Evolutionary conservation across 108 stramenopile species (phyloP).

Genomic region (Fragilariopsis cylindrus): DNA sequence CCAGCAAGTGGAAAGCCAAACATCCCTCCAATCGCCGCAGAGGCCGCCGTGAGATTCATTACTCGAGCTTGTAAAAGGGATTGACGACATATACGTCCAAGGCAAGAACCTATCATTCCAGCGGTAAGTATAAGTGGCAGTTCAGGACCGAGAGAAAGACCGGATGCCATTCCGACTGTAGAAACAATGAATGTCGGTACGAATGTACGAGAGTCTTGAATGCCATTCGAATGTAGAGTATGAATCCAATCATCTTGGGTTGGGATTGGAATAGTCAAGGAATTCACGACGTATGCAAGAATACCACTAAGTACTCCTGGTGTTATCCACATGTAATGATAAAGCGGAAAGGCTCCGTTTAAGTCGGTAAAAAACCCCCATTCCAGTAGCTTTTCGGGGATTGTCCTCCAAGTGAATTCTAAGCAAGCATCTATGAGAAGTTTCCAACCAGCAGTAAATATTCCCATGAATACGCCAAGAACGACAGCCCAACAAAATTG

Average conservation of each 20-base stretch:
- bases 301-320: conserved; percentile 46
- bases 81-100: conserved; percentile 49
- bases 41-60: conserved; percentile 53
- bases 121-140: conserved; percentile 58
- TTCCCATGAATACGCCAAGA: conserved; percentile 54
- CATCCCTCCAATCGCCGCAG: conserved; percentile 61
- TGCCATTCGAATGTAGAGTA: conserved; percentile 46
- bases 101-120: conserved; percentile 62
- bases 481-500: conserved; percentile 59
- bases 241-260: conserved; percentile 68
- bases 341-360: conserved; percentile 52
- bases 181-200: conserved; percentile 40
- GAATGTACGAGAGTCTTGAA: conserved; percentile 50
- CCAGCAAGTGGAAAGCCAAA: conserved; percentile 73
- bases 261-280: conserved; percentile 39
- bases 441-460: conserved; percentile 58
- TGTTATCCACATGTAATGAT: conserved; percentile 70
- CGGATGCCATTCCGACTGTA: conserved; percentile 58
- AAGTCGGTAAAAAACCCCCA: conserved; percentile 52
- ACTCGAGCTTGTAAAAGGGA: conserved; percentile 51
- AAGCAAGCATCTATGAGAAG: conserved; percentile 47
- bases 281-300: conserved; percentile 45
- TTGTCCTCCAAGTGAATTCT: conserved; percentile 50
- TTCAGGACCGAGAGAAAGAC: conserved; percentile 60
- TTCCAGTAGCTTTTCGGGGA: conserved; percentile 42